Conservation (phyloP, 768 basidiomycete species). For the Tylopilus cervinicoccineus region DNA sequence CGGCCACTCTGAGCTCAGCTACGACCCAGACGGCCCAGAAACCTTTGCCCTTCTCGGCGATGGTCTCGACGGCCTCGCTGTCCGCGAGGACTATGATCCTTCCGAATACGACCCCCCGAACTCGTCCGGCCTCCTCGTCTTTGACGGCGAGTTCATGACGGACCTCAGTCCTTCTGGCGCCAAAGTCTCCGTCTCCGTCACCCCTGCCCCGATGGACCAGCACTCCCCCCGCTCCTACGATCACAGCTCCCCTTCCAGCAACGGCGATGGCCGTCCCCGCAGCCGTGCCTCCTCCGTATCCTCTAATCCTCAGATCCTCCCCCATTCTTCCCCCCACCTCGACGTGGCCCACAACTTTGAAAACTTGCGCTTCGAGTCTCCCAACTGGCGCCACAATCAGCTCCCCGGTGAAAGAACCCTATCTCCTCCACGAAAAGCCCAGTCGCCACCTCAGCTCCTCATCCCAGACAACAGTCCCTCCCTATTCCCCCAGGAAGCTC, state of each 20-base stretch:
- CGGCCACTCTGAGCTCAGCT: constrained; percentile 60
- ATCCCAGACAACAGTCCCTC: constrained; percentile 54
- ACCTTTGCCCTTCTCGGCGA: constrained; percentile 48
- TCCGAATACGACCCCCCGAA: constrained; percentile 64
- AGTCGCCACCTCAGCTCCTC: constrained; percentile 57
- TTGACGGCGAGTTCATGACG: constrained; percentile 47
- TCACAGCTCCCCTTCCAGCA: constrained; percentile 62
- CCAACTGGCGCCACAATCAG: constrained; percentile 49
- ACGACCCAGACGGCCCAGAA: constrained; percentile 45
- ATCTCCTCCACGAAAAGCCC: constrained; percentile 48
- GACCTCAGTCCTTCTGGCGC: constrained; percentile 26
- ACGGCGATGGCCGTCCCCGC: constrained; percentile 47
- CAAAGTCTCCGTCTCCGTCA: constrained; percentile 38
- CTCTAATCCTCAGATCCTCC: constrained; percentile 44
- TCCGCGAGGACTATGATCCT: constrained; percentile 62
- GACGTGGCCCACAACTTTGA: constrained; percentile 56
- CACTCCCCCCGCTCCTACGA: constrained; percentile 48
- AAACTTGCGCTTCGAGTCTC: constrained; percentile 62
- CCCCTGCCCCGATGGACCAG: constrained; percentile 33
- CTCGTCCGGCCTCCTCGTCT: constrained; percentile 51
- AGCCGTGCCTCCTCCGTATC: constrained; percentile 68
- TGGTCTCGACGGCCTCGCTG: constrained; percentile 34
- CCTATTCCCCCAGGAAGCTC: constrained; percentile 39
- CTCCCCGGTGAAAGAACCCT: constrained; percentile 41
- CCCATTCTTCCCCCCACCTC: constrained; percentile 52